These are phyloP conservation scores for Syzygium grande DNA, from an alignment of 345 rosid genomes.

Conservation along the genomic window DNA sequence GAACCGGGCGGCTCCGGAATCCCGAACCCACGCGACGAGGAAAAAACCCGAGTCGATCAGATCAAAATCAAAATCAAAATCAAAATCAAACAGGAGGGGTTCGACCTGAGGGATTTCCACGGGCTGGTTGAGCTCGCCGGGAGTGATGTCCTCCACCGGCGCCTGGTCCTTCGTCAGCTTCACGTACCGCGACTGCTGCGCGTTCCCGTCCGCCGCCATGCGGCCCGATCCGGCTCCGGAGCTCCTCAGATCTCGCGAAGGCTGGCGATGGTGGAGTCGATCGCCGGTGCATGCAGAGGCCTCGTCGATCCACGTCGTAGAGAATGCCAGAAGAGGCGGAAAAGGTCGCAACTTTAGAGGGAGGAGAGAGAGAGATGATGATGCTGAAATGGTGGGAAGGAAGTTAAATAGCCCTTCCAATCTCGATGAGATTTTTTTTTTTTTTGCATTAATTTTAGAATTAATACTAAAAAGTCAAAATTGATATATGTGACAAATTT, in stretches of 20 bases:
- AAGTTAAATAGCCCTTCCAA: not conserved
- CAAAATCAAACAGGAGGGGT: not conserved
- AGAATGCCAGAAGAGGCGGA: not conserved
- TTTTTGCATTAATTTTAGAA: not conserved
- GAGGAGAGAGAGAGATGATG: not conserved
- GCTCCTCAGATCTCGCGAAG: not conserved
- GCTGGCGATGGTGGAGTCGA: not conserved
- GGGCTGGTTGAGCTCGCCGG: conserved; percentile 98
- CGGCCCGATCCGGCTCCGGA: not conserved
- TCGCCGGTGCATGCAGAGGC: not conserved
- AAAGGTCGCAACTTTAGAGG: not conserved
- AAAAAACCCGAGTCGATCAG: not conserved
- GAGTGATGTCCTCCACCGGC: conserved; percentile 54
- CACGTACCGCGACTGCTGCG: conserved; percentile 56
- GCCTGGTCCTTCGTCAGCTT: conserved; percentile 54
- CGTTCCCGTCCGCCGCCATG: conserved; percentile 40
- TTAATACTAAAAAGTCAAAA: too few species aligned
- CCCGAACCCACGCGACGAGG: not conserved
- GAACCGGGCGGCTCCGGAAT: not conserved
- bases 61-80: not conserved
- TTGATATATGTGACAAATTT: too few species aligned
- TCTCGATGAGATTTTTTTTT: not conserved
- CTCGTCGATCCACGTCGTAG: not conserved
- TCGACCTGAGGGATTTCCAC: conserved; percentile 66
- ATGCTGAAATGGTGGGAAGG: not conserved